Percentiles rank a stretch among this genome's conserved stretches.
phyloP scores from a whole-genome alignment of 108 stramenopile species.

The Bacterosira constricta region DNA sequence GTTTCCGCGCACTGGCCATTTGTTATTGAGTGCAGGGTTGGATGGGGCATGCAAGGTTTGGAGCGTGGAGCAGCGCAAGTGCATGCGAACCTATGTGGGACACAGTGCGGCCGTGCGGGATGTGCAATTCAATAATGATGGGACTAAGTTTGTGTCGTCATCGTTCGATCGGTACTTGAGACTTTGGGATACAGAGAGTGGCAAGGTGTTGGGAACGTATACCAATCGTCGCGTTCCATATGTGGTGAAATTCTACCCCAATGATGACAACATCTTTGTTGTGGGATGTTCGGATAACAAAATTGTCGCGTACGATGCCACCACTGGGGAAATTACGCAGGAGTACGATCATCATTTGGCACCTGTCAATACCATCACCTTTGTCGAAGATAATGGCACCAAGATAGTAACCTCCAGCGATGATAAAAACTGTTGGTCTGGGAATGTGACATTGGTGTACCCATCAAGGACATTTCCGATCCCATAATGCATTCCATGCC shows the following conservation, averaged over 20 bases:
- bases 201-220: slow-evolving; percentile 86
- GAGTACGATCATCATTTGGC: slow-evolving; percentile 99
- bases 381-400: slow-evolving; percentile 90
- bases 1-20: slow-evolving; percentile 96
- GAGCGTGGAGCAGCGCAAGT: slow-evolving; percentile 64
- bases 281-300: slow-evolving; percentile 96
- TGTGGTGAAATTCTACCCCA: slow-evolving; percentile 92
- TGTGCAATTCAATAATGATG: slow-evolving; percentile 91
- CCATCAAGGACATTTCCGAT: slow-evolving; percentile 98
- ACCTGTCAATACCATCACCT: slow-evolving; percentile 95
- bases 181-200: slow-evolving; percentile 97
- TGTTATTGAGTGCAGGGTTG: slow-evolving; percentile 94
- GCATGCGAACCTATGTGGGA: slow-evolving; percentile 93
- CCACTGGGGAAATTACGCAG: slow-evolving; percentile 93
- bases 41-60: slow-evolving; percentile 95
- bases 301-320: slow-evolving; percentile 92
- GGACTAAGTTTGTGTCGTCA: slow-evolving; percentile 85
- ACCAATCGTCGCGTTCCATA: slow-evolving; percentile 95
- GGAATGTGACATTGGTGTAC: slow-evolving; percentile 99
- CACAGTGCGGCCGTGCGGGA: slow-evolving; percentile 95
- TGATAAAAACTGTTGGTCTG: slow-evolving; percentile 98
- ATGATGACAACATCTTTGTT: slow-evolving; percentile 95
- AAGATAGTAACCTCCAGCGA: slow-evolving; percentile 95
- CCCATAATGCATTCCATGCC: slow-evolving; percentile 99
- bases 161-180: slow-evolving; percentile 94